Evolutionary conservation across 495 filamentous ascomycete species (phyloP).

Genomic region (Glonium stellatum): DNA sequence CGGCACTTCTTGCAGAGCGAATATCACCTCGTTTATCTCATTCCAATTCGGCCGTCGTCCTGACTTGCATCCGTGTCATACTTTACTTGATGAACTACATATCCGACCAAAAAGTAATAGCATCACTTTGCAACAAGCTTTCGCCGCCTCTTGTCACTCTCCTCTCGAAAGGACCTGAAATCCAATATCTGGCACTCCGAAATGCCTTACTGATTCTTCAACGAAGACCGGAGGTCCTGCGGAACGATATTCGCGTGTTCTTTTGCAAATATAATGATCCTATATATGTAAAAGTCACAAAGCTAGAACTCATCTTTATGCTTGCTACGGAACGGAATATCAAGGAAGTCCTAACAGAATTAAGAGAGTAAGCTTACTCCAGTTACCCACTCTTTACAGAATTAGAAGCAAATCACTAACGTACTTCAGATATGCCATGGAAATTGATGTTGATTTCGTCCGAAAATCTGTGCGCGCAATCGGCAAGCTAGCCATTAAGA

Average conservation of each 20-base stretch:
- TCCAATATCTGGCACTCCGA: slow-evolving; percentile 90
- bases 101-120: slow-evolving; percentile 82
- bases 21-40: slow-evolving; percentile 91
- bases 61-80: slow-evolving; percentile 92
- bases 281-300: slow-evolving; percentile 99
- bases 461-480: slow-evolving; percentile 97
- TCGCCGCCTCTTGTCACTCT: slow-evolving; percentile 94
- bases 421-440: slow-evolving; percentile 68
- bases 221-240: slow-evolving; percentile 82
- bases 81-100: slow-evolving; percentile 99
- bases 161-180: slow-evolving; percentile 91
- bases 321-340: slow-evolving; percentile 95
- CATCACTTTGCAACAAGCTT: slow-evolving; percentile 81
- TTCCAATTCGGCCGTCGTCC: slow-evolving; percentile 90
- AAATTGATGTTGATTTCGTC: slow-evolving; percentile 98
- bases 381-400: not conserved
- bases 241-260: slow-evolving; percentile 96
- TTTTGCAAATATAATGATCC: slow-evolving; percentile 99
- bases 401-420: slow-evolving; percentile 5
- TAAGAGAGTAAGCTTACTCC: slow-evolving; percentile 62
- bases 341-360: slow-evolving; percentile 85
- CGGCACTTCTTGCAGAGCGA: slow-evolving; percentile 81
- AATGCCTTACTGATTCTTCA: slow-evolving; percentile 95
- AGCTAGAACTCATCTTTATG: slow-evolving; percentile 99
- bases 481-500: slow-evolving; percentile 97